Percentiles rank a stretch among this genome's conserved stretches.
Evolutionary conservation across 2,329 filamentous ascomycete species (phyloP).

Genomic region (Cladosporium sp.): DNA sequence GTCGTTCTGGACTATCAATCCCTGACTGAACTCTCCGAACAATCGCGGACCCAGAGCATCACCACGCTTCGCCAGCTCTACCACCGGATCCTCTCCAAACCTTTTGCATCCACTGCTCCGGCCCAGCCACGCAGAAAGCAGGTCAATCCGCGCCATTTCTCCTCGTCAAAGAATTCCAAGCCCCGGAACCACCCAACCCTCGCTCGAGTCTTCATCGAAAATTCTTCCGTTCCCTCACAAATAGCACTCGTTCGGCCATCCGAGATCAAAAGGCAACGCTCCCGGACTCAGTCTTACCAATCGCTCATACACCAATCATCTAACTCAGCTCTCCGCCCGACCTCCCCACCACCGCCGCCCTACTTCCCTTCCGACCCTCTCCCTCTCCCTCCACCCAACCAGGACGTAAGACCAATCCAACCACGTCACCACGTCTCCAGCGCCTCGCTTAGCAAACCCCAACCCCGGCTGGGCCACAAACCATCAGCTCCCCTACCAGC

Average conservation of each 20-base stretch:
- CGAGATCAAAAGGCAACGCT: neutral
- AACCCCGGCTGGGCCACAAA: neutral
- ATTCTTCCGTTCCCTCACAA: conserved; percentile 23
- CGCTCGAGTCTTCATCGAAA: conserved; percentile 25
- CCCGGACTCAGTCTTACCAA: neutral
- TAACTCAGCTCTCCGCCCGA: neutral
- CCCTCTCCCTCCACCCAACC: neutral
- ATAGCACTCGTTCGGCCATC: conserved; percentile 24
- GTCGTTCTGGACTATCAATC: conserved; percentile 37
- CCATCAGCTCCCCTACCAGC: neutral
- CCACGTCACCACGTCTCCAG: neutral
- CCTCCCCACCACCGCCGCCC: neutral
- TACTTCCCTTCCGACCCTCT: neutral
- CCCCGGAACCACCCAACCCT: conserved; percentile 18
- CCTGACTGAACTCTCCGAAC: conserved; percentile 40
- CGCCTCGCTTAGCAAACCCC: neutral
- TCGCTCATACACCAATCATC: no score
- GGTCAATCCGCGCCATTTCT: neutral
- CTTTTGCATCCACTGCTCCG: conserved; percentile 14
- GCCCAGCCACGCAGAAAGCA: conserved; percentile 26
- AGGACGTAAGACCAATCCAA: neutral
- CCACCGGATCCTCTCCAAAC: conserved; percentile 14
- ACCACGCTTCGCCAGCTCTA: conserved; percentile 36
- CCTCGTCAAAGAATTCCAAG: conserved; percentile 12
- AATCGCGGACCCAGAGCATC: conserved; percentile 40